Evolutionary conservation across 495 filamentous ascomycete species (phyloP).

Genomic region (Neurospora pannonica): DNA sequence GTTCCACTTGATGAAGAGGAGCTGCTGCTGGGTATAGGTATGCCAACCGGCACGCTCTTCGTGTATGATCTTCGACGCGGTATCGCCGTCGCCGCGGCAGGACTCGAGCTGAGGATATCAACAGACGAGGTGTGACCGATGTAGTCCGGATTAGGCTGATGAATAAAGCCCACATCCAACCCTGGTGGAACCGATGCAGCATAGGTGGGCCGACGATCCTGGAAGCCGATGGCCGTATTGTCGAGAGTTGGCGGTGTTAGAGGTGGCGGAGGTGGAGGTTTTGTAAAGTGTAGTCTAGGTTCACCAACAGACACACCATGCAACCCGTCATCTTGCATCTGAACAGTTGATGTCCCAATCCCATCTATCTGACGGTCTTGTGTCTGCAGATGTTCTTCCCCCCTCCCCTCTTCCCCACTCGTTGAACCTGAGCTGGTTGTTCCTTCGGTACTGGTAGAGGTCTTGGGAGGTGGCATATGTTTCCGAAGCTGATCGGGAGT

Average conservation of each 20-base stretch:
- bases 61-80: slow-evolving; percentile 34
- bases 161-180: slow-evolving; percentile 29
- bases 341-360: background rate
- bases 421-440: background rate
- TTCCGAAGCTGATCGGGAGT: background rate
- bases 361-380: background rate
- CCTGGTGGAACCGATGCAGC: slow-evolving; percentile 28
- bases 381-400: background rate
- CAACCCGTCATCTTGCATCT: background rate
- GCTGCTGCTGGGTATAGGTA: slow-evolving; percentile 11
- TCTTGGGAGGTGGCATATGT: background rate
- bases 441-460: slow-evolving; percentile 1
- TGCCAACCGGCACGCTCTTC: slow-evolving; percentile 28
- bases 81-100: slow-evolving; percentile 17
- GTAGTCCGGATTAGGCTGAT: slow-evolving; percentile 33
- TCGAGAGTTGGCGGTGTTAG: slow-evolving; percentile 29
- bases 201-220: slow-evolving; percentile 30
- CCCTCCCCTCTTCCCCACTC: slow-evolving; percentile 3
- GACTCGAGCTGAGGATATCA: slow-evolving; percentile 15
- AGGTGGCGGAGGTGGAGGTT: slow-evolving; percentile 29
- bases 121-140: slow-evolving; percentile 22
- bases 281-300: slow-evolving; percentile 13
- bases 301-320: background rate
- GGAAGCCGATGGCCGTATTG: slow-evolving; percentile 22
- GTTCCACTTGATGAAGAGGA: slow-evolving; percentile 10